Conservation (phyloP, 257 asterid genomes). For the Rubia yunnanensis region DNA sequence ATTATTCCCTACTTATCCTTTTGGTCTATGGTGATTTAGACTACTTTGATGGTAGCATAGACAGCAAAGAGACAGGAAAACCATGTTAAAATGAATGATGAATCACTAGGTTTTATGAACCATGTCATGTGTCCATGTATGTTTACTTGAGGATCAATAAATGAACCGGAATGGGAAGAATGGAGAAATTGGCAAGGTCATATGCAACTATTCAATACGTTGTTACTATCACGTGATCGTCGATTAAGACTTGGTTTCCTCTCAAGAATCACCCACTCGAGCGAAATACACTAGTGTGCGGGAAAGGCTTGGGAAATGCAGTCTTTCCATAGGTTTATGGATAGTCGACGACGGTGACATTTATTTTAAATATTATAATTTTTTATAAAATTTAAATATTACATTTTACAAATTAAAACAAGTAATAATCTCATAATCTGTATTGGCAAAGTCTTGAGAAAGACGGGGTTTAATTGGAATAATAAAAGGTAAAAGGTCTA, state of each 20-base stretch:
- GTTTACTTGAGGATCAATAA: background rate
- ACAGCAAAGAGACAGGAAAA: background rate
- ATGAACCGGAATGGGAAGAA: constrained; percentile 1
- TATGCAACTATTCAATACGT: background rate
- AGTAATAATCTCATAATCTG: no score
- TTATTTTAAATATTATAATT: no score
- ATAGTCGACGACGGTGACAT: no score
- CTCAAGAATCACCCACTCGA: background rate
- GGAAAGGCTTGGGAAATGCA: no score
- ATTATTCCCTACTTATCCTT: background rate
- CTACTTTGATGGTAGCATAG: background rate
- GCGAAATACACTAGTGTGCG: no score
- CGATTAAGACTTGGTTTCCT: constrained; percentile 4
- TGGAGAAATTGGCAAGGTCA: background rate
- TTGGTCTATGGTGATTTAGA: constrained; percentile 13
- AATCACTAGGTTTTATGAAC: constrained; percentile 8
- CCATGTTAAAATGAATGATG: background rate
- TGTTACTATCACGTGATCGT: constrained; percentile 3
- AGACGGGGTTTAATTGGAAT: no score
- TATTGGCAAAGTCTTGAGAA: no score
- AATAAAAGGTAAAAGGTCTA: no score
- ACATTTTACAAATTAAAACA: no score
- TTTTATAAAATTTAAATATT: no score
- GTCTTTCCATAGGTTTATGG: no score
- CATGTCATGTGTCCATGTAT: background rate